Evolutionary conservation across 169 alveolate genomes (phyloP).

Genomic region (Cryptosporidium muris): DNA sequence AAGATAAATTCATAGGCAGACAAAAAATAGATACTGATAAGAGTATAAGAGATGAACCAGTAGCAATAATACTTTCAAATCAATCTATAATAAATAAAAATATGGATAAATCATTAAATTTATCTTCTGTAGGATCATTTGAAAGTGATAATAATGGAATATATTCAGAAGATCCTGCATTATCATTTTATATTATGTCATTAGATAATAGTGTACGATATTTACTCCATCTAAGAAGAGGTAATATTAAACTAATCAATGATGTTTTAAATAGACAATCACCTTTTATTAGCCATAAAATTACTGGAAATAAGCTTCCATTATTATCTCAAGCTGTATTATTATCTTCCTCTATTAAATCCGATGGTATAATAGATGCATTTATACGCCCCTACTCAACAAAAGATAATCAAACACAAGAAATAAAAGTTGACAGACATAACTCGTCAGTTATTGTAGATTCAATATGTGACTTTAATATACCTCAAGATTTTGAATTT

Average conservation of each 20-base stretch:
- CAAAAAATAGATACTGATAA: too few species aligned
- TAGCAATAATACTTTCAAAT: not conserved
- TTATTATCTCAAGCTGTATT: conserved; percentile 41
- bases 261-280: conserved; percentile 16
- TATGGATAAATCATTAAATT: not conserved
- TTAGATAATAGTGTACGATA: conserved; percentile 7
- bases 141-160: not conserved
- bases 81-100: not conserved
- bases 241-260: conserved; percentile 24
- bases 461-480: conserved; percentile 19
- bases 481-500: conserved; percentile 21
- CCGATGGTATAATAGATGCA: not conserved
- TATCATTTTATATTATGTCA: conserved; percentile 27
- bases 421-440: not conserved
- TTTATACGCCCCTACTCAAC: not conserved
- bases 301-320: conserved; percentile 16
- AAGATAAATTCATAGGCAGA: too few species aligned
- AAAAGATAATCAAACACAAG: too few species aligned
- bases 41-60: too few species aligned
- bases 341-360: not conserved
- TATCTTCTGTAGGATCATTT: not conserved
- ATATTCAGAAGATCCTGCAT: not conserved
- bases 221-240: conserved; percentile 1
- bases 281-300: conserved; percentile 40
- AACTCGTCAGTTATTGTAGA: conserved; percentile 12